Base-by-base conservation (phyloP, 1,284 basidiomycete genomes). In the Singerocomus inundabilis region DNA sequence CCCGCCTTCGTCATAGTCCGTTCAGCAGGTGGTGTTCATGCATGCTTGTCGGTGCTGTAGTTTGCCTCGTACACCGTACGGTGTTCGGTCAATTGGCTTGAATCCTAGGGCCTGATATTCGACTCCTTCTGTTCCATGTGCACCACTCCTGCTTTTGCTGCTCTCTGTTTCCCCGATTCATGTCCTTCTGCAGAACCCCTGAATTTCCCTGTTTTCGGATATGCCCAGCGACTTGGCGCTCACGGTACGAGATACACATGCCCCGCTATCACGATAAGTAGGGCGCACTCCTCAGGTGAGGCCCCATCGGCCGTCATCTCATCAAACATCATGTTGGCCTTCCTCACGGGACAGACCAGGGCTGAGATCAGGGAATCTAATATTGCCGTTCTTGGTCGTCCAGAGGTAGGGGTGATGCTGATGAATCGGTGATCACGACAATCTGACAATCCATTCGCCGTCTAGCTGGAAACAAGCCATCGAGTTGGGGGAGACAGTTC, bases 321-420 rank as follows among this genome's bases (percentile, higher is more conserved):
- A 37, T 18, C 44, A 16, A 16, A 39, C 35, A 34, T 15, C 35
- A 40, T 47, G 42, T 55, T 49, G 6, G 34, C 34, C 5, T 26
- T 54, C 41, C 30, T 78, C 24, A 76, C 72, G 2, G 74, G 75
- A 62, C 70, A 46, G 70, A 13, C 70, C 71, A n/a, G 64, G 66
- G 37, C 81, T 59, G 70, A 80, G 58, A 82, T 85, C 55, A 72
- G 80, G 56, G 80, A 82, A 55, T 78, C 78, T 2, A 84, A 84
- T 58, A 82, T 82, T 46, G 78, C 78, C 10, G 71, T 85, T 30
- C 71, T 84, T 11, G 81, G 34, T 30, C 31, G 81, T 34, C 81
- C 80, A 31, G 80, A 84, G 62, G 81, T 82, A 64, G 59, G 78
- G 58, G 36, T 35, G 24, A 21, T 16, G 16, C 28, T 15, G 31